Percentiles rank a stretch among this genome's conserved stretches.
Evolutionary conservation across 805 yeast genomes (phyloP).

Genomic region (Candida corydali): DNA sequence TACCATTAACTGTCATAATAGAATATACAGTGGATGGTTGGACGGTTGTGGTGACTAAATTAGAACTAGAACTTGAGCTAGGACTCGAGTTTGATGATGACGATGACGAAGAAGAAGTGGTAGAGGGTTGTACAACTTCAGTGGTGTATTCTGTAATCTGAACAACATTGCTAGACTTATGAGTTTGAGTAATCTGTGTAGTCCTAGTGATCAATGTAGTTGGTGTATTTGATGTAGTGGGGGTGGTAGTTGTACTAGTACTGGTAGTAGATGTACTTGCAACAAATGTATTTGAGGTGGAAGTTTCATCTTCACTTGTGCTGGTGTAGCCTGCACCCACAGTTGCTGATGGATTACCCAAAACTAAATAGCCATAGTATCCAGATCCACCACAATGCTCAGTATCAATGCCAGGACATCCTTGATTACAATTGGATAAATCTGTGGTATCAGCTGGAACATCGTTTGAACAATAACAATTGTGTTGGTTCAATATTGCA

Average conservation of each 20-base stretch:
- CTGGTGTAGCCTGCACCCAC: conserved; percentile 9
- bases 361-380: conserved; percentile 50
- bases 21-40: conserved; percentile 30
- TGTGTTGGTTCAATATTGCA: conserved; percentile 47
- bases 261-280: conserved; percentile 11
- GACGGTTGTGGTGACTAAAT: conserved; percentile 14
- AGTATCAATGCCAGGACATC: conserved; percentile 41
- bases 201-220: conserved; percentile 11
- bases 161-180: conserved; percentile 7
- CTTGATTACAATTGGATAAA: conserved; percentile 27
- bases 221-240: neutral
- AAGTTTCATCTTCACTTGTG: conserved; percentile 6
- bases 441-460: conserved; percentile 42
- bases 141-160: conserved; percentile 8
- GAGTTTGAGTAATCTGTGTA: conserved; percentile 12
- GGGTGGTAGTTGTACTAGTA: conserved; percentile 6
- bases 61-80: conserved; percentile 11
- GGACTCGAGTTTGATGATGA: conserved; percentile 11
- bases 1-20: conserved; percentile 29
- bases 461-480: conserved; percentile 61
- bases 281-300: conserved; percentile 7
- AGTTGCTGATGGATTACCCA: conserved; percentile 19
- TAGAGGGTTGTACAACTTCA: conserved; percentile 10
- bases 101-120: conserved; percentile 15
- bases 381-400: conserved; percentile 44